phyloP scores from a whole-genome alignment of 176 grass and related monocot species.

The Echinochloa phyllopogon region DNA sequence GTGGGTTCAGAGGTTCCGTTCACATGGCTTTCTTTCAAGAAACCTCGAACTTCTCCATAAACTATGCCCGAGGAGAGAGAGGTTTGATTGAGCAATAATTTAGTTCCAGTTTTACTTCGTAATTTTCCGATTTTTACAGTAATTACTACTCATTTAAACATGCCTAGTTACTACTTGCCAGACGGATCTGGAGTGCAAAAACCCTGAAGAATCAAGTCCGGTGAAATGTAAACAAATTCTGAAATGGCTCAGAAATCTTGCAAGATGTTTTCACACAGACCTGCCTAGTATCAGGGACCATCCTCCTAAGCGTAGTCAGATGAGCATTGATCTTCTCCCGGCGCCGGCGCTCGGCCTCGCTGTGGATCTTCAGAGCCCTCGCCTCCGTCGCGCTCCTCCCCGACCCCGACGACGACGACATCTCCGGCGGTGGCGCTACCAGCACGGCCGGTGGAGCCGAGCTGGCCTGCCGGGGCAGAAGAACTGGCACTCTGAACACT shows the following conservation, averaged over 20 bases:
- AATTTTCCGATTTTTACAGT: neutral
- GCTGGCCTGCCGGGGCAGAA: slow-evolving; percentile 40
- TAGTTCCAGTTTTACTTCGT: neutral
- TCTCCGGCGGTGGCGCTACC: slow-evolving; percentile 10
- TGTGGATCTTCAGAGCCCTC: slow-evolving; percentile 73
- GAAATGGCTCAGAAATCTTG: neutral
- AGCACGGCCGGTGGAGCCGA: slow-evolving; percentile 4
- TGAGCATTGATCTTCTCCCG: slow-evolving; percentile 92
- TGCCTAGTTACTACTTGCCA: neutral
- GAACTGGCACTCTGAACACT: neutral
- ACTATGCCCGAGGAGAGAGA: neutral
- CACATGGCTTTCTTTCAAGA: slow-evolving; percentile 9
- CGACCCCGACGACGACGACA: slow-evolving; percentile 47
- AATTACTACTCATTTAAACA: neutral
- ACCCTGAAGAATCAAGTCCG: neutral
- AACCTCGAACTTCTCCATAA: slow-evolving; percentile 12
- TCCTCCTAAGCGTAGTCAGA: slow-evolving; percentile 64
- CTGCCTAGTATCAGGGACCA: slow-evolving; percentile 84
- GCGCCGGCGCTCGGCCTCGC: slow-evolving; percentile 85
- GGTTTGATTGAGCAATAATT: neutral
- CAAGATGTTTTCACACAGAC: slow-evolving; percentile 33
- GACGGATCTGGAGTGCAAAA: neutral
- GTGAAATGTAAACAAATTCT: neutral
- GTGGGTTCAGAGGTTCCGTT: neutral
- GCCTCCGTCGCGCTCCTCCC: slow-evolving; percentile 48